phyloP scores from a whole-genome alignment of 768 basidiomycete genomes.

The Multifurca ochricompacta region DNA sequence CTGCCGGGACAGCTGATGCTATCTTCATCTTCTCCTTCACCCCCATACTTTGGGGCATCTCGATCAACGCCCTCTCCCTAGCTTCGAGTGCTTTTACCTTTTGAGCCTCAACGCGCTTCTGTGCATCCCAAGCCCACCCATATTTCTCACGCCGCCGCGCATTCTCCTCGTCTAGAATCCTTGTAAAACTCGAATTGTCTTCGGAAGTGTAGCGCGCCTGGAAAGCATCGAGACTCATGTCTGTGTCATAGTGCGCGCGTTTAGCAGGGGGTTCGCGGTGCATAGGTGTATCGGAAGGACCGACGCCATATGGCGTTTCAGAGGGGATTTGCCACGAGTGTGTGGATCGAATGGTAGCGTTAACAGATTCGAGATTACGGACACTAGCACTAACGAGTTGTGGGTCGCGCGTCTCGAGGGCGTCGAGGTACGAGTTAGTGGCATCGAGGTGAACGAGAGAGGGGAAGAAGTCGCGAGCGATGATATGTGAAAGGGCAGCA shows the following conservation, averaged over 20 bases:
- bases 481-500: conserved; percentile 80
- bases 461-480: conserved; percentile 97
- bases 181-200: conserved; percentile 94
- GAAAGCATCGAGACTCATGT: conserved; percentile 73
- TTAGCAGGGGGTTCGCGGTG: conserved; percentile 42
- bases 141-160: conserved; percentile 68
- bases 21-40: conserved; percentile 62
- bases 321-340: conserved; percentile 40
- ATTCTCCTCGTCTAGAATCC: conserved; percentile 89
- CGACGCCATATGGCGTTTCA: conserved; percentile 56
- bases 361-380: conserved; percentile 56
- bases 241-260: conserved; percentile 49
- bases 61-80: conserved; percentile 65
- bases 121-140: conserved; percentile 94
- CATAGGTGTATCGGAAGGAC: conserved; percentile 60
- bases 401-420: conserved; percentile 67
- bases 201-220: conserved; percentile 92
- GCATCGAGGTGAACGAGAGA: conserved; percentile 85
- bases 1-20: conserved; percentile 48
- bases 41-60: conserved; percentile 40
- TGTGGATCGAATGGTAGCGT: conserved; percentile 37
- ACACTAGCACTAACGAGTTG: conserved; percentile 71
- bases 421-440: conserved; percentile 79
- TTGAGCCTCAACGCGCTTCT: conserved; percentile 66
- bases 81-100: conserved; percentile 57